Evolutionary conservation across 176 grass and related monocot genomes (phyloP).

Genomic region (Pontederia paniculata): DNA sequence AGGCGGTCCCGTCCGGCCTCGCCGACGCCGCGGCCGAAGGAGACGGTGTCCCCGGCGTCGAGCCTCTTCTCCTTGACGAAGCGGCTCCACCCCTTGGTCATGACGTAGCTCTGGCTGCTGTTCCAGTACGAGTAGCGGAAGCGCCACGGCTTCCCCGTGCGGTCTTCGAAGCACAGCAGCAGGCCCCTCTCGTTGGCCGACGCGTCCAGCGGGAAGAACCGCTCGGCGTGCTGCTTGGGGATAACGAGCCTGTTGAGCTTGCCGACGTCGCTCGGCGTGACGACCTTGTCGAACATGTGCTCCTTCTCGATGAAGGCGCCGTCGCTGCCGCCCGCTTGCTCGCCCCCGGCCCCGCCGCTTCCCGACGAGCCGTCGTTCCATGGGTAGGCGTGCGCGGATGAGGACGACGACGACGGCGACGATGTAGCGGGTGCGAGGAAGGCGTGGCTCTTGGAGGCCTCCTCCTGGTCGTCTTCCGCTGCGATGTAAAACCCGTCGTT

Average conservation of each 20-base stretch:
- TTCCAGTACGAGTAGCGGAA: conserved; percentile 99
- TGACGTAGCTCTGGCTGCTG: conserved; percentile 99
- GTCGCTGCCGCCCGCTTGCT: neutral
- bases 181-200: conserved; percentile 71
- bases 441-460: conserved; percentile 25
- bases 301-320: conserved; percentile 43
- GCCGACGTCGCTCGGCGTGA: conserved; percentile 95
- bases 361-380: conserved; percentile 34
- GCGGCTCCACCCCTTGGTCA: conserved; percentile 99
- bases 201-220: conserved; percentile 78
- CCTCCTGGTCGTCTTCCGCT: neutral
- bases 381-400: conserved; percentile 12
- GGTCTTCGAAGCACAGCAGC: conserved; percentile 82
- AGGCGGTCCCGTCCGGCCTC: conserved; percentile 44
- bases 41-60: conserved; percentile 82
- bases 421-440: conserved; percentile 33
- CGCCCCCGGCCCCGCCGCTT: conserved; percentile 9
- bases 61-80: conserved; percentile 99
- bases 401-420: conserved; percentile 14
- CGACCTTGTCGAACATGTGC: conserved; percentile 99
- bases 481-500: conserved; percentile 1
- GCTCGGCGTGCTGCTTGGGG: conserved; percentile 97
- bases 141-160: conserved; percentile 79
- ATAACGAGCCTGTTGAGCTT: conserved; percentile 98
- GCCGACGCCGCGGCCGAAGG: conserved; percentile 64